Conservation (phyloP, 169 alveolate species). For the Besnoitia besnoiti region DNA sequence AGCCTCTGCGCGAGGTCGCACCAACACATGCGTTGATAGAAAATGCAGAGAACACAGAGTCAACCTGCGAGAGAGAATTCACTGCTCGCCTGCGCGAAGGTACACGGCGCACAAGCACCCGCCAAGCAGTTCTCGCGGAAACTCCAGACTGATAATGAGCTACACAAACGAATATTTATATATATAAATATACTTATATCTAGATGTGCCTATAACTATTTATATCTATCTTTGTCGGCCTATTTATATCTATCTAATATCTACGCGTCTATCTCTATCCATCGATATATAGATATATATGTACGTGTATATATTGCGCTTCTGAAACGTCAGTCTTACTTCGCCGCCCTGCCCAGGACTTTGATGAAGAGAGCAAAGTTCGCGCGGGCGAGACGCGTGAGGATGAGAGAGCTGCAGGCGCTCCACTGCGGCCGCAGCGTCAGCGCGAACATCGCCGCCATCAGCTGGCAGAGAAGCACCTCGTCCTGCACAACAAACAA, state of each 20-base stretch:
- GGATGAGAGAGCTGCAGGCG: background rate
- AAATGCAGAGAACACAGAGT: too few relatives aligned
- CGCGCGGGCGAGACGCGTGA: conserved; percentile 17
- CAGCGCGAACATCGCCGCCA: background rate
- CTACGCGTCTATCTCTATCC: background rate
- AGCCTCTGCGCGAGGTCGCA: too few relatives aligned
- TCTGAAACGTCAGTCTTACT: background rate
- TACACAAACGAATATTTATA: background rate
- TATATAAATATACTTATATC: background rate
- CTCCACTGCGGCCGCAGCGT: conserved; percentile 22
- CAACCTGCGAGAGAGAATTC: too few relatives aligned
- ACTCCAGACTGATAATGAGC: too few relatives aligned
- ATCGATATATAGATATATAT: too few relatives aligned
- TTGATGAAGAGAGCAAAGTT: background rate
- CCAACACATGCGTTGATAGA: too few relatives aligned
- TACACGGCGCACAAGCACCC: too few relatives aligned
- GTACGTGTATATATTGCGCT: background rate
- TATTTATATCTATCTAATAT: background rate
- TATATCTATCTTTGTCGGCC: background rate
- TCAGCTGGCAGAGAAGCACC: background rate
- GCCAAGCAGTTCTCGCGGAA: too few relatives aligned
- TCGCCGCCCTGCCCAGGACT: conserved; percentile 21
- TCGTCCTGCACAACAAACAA: background rate
- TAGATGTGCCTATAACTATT: background rate
- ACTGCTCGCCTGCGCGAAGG: too few relatives aligned